Evolutionary conservation across 352 stramenopile species (phyloP), one percentile per base, ranked within the genome.

Genomic region (Thraustochytrium sp.): DNA sequence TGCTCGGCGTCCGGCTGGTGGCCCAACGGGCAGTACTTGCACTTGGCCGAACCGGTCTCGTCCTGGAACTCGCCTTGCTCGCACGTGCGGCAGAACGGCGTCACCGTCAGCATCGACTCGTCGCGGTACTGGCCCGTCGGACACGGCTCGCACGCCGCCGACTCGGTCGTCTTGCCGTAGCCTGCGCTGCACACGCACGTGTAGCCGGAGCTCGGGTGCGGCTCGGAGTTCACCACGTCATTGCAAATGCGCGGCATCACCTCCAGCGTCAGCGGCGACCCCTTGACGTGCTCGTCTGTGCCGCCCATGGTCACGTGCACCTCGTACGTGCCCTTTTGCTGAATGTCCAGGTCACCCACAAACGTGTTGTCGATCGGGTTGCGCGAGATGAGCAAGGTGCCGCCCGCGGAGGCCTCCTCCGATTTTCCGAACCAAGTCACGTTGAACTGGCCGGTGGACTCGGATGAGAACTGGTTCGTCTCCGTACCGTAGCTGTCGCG

Each of bases 131-230:
- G 68, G 29, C 68, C 68, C 37, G 68, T 9, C 8, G 68, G 68
- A n/a, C 68, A 80, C 3, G 51, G 34, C 34, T 80, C 68, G 42
- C 68, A 80, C 18, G 26, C 36, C 9, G n/a, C 23, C 37, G 42
- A 55, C 13, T 46, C 48, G 9, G 31, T 31, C 5, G 31, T 80
- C 23, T 63, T 80, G 21, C 68, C 68, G 38, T 80, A 80, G 5
- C 68, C 68, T 13, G 68, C 68, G 51, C 68, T 80, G 42, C 68
- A 80, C 16, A 80, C 68, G 38, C 68, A 80, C 21, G 68, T 80
- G 49, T 80, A 80, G 31, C 68, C 68, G 21, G 42, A 46, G 5
- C 5, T 37, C 9, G 68, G 68, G 49, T 80, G 68, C 34, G 68
- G 49, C 34, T 80, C 68, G 8, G 68, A 80, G 51, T 80, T 80